Evolutionary conservation across 352 stramenopile genomes (phyloP), one percentile per base, ranked within the genome.

Genomic region (Phytopythium chamaehyphon): DNA sequence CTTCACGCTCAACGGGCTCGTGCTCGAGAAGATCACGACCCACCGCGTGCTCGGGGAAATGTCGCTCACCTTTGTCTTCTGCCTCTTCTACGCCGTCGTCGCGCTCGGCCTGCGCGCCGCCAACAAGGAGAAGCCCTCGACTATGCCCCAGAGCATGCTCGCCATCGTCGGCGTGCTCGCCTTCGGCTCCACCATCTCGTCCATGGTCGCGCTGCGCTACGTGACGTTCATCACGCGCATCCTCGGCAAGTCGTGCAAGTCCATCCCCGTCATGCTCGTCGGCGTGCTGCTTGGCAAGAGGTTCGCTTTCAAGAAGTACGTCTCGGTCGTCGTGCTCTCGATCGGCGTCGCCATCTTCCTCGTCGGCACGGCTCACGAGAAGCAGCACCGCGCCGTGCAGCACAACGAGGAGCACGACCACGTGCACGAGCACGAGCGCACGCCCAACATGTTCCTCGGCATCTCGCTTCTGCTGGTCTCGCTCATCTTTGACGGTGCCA

Each of bases 241-340:
- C 47, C 54, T 94, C 24, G 83, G 82, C 70, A 94, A 94, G 68
- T 91, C 81, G 51, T 94, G 83, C 77, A 92, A 92, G 65, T 89
- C 77, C 3, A 92, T 94, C 44, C 83, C 83, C 0, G 76, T 94
- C 24, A 92, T 94, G 82, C n/a, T 91, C 31, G 64, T 93, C 43
- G 82, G 83, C 7, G 57, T 88, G 21, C 63, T 85, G 16, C 55
- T 93, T 3, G 83, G 83, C 23, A 92, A 90, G 65, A 82, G 69
- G 50, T 94, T 91, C 60, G 67, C 68, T 0, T 54, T 89, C 22
- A 84, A 90, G 58, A 94, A 94, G 58, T 92, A 91, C 54, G 46
- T 90, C 38, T 93, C 82, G 3, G 82, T 94, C 16, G 18, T 86
- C 21, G 66, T 92, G 40, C 59, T 94, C 7, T 92, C 64, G 2